A percentile compares a stretch with the other conserved stretches of the same genome.
Evolutionary conservation across 2,329 filamentous ascomycete species (phyloP).

Genomic region (Rutstroemia sp.): DNA sequence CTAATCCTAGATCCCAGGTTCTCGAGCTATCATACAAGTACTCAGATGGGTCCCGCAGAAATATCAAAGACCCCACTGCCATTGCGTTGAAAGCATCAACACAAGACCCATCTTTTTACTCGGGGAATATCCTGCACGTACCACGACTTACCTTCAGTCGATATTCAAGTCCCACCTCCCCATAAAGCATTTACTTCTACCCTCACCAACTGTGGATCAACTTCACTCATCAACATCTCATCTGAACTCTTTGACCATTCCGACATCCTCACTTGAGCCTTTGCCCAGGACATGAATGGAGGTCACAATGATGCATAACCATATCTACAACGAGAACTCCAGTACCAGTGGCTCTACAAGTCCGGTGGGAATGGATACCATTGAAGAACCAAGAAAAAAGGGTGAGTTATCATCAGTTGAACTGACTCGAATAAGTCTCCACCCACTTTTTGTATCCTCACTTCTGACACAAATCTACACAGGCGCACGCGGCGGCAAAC

Average conservation of each 20-base stretch:
- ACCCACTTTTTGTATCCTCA: not conserved
- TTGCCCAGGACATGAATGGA: not conserved
- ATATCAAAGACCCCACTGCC: not conserved
- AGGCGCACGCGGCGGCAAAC: conserved; percentile 40
- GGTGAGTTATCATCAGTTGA: not conserved
- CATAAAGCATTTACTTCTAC: not conserved
- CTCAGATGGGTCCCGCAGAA: not conserved
- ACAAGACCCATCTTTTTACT: not conserved
- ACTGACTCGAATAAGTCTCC: not conserved
- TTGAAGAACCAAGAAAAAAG: not conserved
- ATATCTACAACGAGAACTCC: not conserved
- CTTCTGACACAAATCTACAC: not conserved
- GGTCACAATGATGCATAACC: not conserved
- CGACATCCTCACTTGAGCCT: not conserved
- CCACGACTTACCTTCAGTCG: not conserved
- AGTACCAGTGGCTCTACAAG: not conserved
- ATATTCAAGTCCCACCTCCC: not conserved
- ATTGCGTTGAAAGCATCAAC: not conserved
- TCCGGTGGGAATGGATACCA: not conserved
- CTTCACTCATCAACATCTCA: not conserved
- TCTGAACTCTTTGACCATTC: not conserved
- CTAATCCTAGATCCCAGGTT: not conserved
- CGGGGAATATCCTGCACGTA: not conserved
- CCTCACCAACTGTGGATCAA: not conserved
- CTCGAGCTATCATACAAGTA: not conserved